A percentile compares a stretch with the other conserved stretches of the same genome.
Evolutionary conservation across 1,139 yeast species (phyloP).

Genomic region (Scheffersomyces quercinus): DNA sequence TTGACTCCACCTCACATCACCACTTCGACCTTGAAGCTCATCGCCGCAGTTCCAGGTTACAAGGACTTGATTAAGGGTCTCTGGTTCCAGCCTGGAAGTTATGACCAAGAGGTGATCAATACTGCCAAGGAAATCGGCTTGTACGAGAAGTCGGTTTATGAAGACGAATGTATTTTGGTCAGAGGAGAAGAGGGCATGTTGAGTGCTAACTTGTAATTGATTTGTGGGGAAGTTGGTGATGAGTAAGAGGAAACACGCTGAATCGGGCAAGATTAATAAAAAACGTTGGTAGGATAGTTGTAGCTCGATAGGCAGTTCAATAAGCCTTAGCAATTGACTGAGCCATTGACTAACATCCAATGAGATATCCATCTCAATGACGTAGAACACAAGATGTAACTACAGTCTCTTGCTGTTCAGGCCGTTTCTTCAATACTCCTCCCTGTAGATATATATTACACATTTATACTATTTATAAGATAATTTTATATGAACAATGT

Average conservation of each 20-base stretch:
- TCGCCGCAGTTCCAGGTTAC: constrained; percentile 31
- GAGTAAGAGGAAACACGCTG: constrained; percentile 6
- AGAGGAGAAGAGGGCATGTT: constrained; percentile 60
- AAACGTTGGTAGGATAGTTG: too few species aligned
- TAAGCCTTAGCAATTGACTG: too few species aligned
- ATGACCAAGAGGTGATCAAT: constrained; percentile 53
- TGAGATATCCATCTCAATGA: too few species aligned
- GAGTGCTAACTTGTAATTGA: constrained; percentile 9
- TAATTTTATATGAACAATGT: too few species aligned
- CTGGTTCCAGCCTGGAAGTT: constrained; percentile 87
- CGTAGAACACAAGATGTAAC: too few species aligned
- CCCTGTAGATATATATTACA: too few species aligned
- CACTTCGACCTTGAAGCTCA: constrained; percentile 44
- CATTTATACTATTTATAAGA: too few species aligned
- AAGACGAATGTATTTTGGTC: constrained; percentile 70
- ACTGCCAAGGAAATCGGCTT: constrained; percentile 39
- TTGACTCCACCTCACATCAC: constrained; percentile 75
- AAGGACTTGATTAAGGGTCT: constrained; percentile 49
- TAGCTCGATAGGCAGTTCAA: too few species aligned
- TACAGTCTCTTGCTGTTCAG: too few species aligned
- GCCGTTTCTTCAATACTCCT: too few species aligned
- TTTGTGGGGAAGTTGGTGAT: too few species aligned
- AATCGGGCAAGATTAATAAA: constrained; percentile 10
- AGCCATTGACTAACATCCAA: too few species aligned
- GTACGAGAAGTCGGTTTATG: constrained; percentile 48